Conservation (phyloP, 106 monocot genomes). For the Apostasia ramifera region DNA sequence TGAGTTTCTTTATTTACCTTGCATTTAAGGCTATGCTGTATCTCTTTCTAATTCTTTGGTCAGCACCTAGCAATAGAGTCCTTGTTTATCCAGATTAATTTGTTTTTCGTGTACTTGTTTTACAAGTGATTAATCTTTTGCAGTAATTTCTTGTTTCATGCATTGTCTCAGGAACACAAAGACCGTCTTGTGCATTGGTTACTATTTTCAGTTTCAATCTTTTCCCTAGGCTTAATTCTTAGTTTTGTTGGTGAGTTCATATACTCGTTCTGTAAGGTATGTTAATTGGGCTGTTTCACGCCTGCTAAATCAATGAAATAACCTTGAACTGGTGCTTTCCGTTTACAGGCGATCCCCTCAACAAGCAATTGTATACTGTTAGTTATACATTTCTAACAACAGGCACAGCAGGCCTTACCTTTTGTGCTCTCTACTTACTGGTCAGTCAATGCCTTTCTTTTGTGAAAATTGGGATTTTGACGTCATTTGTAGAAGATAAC, state of each 20-base stretch:
- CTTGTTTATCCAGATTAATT: background rate
- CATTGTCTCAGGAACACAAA: conserved; percentile 53
- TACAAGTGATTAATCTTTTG: background rate
- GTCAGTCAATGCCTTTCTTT: conserved; percentile 23
- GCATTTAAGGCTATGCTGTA: too few relatives aligned
- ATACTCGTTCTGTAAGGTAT: background rate
- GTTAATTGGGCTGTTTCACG: too few relatives aligned
- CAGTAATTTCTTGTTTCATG: background rate
- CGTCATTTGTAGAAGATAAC: too few relatives aligned
- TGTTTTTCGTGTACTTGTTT: background rate
- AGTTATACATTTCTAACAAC: conserved; percentile 68
- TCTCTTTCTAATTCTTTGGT: too few relatives aligned
- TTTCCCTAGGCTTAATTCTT: conserved; percentile 48
- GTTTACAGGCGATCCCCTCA: conserved; percentile 62
- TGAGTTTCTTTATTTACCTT: too few relatives aligned
- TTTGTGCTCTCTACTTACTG: conserved; percentile 51
- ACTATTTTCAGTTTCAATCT: conserved; percentile 39
- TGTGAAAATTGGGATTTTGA: background rate
- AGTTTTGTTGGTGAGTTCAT: conserved; percentile 39
- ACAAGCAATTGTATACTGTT: conserved; percentile 62
- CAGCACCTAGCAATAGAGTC: too few relatives aligned
- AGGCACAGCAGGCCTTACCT: conserved; percentile 56
- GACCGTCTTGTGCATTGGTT: conserved; percentile 48
- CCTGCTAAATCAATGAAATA: background rate
- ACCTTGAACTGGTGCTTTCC: conserved; percentile 5